Conservation (phyloP, 352 stramenopile species). For the Achlya hypogyna region DNA sequence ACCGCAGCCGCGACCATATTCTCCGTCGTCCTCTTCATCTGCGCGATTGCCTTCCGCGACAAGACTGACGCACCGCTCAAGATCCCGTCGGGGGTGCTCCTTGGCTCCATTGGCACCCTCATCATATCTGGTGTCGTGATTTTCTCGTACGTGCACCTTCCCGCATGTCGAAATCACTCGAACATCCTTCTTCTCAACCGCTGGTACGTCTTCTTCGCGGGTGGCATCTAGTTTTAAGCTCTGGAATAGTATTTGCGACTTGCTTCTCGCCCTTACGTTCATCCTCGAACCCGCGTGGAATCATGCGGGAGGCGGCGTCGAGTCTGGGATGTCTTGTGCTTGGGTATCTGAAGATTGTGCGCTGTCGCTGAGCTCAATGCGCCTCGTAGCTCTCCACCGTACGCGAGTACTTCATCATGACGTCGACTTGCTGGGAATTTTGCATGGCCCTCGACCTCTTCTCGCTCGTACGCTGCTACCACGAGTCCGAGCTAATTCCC, state of each 20-base stretch:
- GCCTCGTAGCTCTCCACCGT: slow-evolving; percentile 38
- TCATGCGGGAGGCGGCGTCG: slow-evolving; percentile 29
- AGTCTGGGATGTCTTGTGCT: slow-evolving; percentile 31
- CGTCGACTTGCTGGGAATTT: slow-evolving; percentile 52
- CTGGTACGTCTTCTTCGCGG: slow-evolving; percentile 14
- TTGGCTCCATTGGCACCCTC: slow-evolving; percentile 48
- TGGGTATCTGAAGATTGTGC: slow-evolving; percentile 26
- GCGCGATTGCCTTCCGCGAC: slow-evolving; percentile 34
- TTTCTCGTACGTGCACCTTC: slow-evolving; percentile 32
- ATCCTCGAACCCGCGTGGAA: slow-evolving; percentile 58
- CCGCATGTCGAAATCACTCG: slow-evolving; percentile 57
- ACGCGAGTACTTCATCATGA: slow-evolving; percentile 70
- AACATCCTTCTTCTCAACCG: slow-evolving; percentile 63
- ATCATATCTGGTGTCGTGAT: slow-evolving; percentile 54
- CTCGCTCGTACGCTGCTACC: slow-evolving; percentile 34
- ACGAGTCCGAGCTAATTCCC: not conserved
- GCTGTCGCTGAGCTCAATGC: not conserved
- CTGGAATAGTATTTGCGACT: slow-evolving; percentile 32
- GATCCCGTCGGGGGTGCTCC: slow-evolving; percentile 53
- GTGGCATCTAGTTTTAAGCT: not conserved
- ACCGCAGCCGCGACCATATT: slow-evolving; percentile 28
- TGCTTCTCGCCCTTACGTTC: slow-evolving; percentile 56
- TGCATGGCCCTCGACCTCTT: slow-evolving; percentile 68
- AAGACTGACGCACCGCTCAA: slow-evolving; percentile 32
- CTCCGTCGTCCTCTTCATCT: slow-evolving; percentile 38